phyloP scores from a whole-genome alignment of 2,329 filamentous ascomycete genomes.

The Purpureocillium takamizusanense region DNA sequence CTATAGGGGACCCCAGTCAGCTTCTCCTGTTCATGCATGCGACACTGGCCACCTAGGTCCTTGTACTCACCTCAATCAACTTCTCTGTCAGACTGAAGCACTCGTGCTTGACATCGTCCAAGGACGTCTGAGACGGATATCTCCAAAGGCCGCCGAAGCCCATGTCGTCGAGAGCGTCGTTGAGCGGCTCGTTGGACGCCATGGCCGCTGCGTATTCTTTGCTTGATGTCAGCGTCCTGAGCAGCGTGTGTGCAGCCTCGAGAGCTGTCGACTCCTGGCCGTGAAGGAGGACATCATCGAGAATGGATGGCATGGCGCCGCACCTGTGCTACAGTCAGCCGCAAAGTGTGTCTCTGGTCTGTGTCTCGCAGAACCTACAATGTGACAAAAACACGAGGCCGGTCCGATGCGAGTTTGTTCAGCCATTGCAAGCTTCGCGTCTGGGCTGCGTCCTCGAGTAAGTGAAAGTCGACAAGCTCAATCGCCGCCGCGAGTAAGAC shows the following conservation, averaged over 20 bases:
- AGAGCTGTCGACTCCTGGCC: constrained; percentile 53
- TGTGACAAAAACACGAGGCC: constrained; percentile 48
- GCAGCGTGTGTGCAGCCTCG: constrained; percentile 49
- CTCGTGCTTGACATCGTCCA: constrained; percentile 39
- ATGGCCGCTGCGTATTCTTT: constrained; percentile 38
- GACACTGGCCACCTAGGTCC: too few relatives aligned
- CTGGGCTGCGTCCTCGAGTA: constrained; percentile 54
- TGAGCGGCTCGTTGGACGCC: constrained; percentile 38
- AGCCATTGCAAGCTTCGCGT: constrained; percentile 51
- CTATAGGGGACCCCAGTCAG: too few relatives aligned
- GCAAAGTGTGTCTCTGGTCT: too few relatives aligned
- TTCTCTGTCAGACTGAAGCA: constrained; percentile 48
- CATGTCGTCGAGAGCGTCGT: constrained; percentile 46
- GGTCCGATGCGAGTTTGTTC: constrained; percentile 42
- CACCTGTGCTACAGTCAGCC: constrained; percentile 28
- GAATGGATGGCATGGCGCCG: constrained; percentile 44
- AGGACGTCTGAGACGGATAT: constrained; percentile 40
- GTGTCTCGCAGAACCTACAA: constrained; percentile 35
- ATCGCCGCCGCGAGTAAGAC: constrained; percentile 55
- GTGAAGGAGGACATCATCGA: constrained; percentile 54
- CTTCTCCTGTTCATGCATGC: too few relatives aligned
- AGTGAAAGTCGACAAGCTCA: constrained; percentile 57
- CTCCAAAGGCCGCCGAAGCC: constrained; percentile 58
- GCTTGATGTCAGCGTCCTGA: constrained; percentile 49
- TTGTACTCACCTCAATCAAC: constrained; percentile 46